These are phyloP conservation scores for Prunella vulgaris DNA, from an alignment of 257 asterid species.

Conservation along the genomic window DNA sequence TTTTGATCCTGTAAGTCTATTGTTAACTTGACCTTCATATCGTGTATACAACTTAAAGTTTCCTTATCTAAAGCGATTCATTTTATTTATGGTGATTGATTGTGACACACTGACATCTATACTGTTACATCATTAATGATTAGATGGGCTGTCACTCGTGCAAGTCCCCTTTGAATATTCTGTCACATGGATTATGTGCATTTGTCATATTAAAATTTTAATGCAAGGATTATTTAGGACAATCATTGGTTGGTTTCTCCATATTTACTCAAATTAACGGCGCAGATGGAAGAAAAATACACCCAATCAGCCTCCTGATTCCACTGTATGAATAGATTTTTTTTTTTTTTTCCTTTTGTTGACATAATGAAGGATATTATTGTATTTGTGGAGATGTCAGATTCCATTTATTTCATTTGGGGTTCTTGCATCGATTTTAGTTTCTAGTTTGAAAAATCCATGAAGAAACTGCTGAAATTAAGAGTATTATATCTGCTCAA, in stretches of 20 bases:
- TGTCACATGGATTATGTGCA: not conserved
- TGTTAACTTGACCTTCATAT: not conserved
- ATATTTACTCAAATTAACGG: not conserved
- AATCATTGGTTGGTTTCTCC: not conserved
- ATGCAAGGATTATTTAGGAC: too few relatives aligned
- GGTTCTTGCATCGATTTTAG: not conserved
- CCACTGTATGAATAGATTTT: too few relatives aligned
- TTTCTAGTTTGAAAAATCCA: not conserved
- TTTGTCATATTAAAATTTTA: not conserved
- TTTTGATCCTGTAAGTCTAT: constrained; percentile 78
- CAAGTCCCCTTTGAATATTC: not conserved
- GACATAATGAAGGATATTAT: too few relatives aligned
- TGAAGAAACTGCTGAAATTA: not conserved
- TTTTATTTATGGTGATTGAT: too few relatives aligned
- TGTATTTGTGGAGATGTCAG: too few relatives aligned
- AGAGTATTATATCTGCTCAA: too few relatives aligned
- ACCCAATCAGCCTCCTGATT: too few relatives aligned
- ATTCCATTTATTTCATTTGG: not conserved
- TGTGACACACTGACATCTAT: too few relatives aligned
- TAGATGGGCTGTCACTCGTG: not conserved
- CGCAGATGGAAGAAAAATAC: too few relatives aligned
- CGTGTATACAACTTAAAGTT: too few relatives aligned
- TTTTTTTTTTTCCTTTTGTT: too few relatives aligned
- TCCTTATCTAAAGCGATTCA: too few relatives aligned
- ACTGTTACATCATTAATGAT: not conserved